phyloP scores from a whole-genome alignment of 192 early-diverging fungal genomes.

The Funneliformis geosporum region DNA sequence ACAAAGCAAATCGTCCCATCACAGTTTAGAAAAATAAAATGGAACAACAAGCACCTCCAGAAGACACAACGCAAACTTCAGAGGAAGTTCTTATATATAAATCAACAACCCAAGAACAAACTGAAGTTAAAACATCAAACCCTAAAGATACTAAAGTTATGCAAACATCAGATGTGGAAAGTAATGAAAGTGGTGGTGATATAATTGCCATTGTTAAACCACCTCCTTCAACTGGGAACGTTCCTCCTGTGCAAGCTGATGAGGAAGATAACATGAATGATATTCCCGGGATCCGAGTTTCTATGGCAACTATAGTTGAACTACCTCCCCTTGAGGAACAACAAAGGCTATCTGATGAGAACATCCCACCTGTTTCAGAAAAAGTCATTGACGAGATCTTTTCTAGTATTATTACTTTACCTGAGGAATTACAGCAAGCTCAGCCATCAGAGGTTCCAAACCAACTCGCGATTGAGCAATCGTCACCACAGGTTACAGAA shows the following conservation, averaged over 20 bases:
- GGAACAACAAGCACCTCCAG: background rate
- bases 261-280: background rate
- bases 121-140: no score
- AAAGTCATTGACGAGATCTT: background rate
- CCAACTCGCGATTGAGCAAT: no score
- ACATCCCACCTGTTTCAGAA: background rate
- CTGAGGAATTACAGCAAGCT: background rate
- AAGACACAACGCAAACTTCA: background rate
- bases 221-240: background rate
- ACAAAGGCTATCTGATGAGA: background rate
- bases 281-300: background rate
- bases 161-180: background rate
- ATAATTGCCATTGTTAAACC: background rate
- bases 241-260: background rate
- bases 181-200: background rate
- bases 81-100: background rate
- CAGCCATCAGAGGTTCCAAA: background rate
- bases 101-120: background rate
- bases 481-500: background rate
- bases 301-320: background rate
- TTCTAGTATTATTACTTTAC: background rate
- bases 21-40: background rate
- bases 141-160: background rate
- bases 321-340: background rate
- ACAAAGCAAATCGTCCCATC: no score